Base-by-base conservation (phyloP, 2,329 filamentous ascomycete genomes). In the Cytospora schulzeri region DNA sequence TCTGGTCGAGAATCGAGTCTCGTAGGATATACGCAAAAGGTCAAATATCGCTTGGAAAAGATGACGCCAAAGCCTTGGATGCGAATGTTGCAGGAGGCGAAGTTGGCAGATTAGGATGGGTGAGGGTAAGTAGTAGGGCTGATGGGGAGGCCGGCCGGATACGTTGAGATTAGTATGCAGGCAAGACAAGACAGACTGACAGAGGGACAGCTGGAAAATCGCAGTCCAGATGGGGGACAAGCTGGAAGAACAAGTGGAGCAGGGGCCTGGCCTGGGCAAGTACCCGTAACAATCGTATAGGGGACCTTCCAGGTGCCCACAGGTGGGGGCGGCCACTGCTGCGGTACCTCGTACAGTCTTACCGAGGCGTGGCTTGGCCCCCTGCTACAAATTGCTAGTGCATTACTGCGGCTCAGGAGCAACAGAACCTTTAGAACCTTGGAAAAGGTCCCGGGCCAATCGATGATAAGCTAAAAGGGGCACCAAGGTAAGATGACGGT, bases 121-220 rank as follows among this genome's bases (percentile, higher is more conserved):
- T 41, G 54, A 63, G 69, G 67, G 68, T 70, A 35, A 35, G 33
- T 35, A 35, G 12, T 35, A 70, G 69, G 69, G 69, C 69, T 70
- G 69, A 69, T 45, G 45, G 41, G 38, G 64, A 67, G 55, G 58
- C 60, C 38, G 28, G 66, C 26, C 41, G 33, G 54, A 35, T 57
- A 57, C 17, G 54, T 57, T 33, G 31, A 57, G 54, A 26, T 38
- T 57, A 57, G 59, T 35, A 31, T 53, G 48, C 55, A 57, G 56
- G 14, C 31, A 60, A 50, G 41, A 56, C n/a, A n/a, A n/a, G n/a
- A n/a, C n/a, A n/a, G n/a, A n/a, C n/a, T n/a, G n/a, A n/a, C 58
- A 65, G 60, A 54, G 31, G 48, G 51, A 63, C 63, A 65, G 55
- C 60, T 59, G 55, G 63, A 65, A 63, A 65, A 59, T 63, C 63